Conservation (phyloP, 768 basidiomycete genomes). For the Chalciporus chontae region DNA sequence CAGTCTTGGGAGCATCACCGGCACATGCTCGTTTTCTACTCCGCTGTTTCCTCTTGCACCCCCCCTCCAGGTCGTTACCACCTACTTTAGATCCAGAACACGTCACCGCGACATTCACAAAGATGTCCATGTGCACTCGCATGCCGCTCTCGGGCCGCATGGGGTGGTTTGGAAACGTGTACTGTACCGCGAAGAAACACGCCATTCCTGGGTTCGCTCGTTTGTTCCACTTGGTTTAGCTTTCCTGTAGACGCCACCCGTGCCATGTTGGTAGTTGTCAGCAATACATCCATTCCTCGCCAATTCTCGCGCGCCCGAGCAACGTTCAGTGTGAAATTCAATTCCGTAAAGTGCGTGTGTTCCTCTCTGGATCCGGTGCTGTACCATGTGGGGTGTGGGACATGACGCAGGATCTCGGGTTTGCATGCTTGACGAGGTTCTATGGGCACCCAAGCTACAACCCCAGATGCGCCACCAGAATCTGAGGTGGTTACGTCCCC, state of each 20-base stretch:
- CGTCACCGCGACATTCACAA: too few species aligned
- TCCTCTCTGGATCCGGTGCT: background rate
- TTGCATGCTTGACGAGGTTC: conserved; percentile 2
- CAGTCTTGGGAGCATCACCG: background rate
- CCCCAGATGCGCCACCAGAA: background rate
- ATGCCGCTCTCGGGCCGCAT: conserved; percentile 11
- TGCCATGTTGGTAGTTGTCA: conserved; percentile 1
- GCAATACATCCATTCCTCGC: background rate
- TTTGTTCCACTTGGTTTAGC: background rate
- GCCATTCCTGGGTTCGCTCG: conserved; percentile 1
- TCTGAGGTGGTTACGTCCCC: conserved; percentile 1
- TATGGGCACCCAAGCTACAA: conserved; percentile 3
- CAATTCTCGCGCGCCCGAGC: background rate
- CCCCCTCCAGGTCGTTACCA: too few species aligned
- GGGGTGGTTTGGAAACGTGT: conserved; percentile 1
- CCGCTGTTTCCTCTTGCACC: background rate
- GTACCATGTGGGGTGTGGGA: background rate
- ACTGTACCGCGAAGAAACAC: background rate
- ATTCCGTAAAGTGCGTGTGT: background rate
- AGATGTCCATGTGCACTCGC: conserved; percentile 5
- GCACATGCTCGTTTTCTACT: conserved; percentile 5
- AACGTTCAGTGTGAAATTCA: background rate
- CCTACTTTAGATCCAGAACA: too few species aligned
- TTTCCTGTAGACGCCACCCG: conserved; percentile 8
- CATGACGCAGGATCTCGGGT: background rate